phyloP scores from a whole-genome alignment of 768 basidiomycete genomes.

The Gymnopilus junonius region DNA sequence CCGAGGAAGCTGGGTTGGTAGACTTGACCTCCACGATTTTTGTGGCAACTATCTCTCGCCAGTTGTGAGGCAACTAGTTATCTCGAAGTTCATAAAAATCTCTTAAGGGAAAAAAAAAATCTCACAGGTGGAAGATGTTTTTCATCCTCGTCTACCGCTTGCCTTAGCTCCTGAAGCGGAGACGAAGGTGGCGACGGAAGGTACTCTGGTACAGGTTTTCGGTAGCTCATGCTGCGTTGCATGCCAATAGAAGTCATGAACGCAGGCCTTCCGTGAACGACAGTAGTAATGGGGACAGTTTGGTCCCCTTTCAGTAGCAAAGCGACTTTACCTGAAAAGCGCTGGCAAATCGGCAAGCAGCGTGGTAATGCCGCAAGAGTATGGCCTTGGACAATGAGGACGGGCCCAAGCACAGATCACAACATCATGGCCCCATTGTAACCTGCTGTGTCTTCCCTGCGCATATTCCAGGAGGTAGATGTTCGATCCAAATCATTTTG shows the following conservation, averaged over 20 bases:
- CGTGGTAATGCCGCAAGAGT: background rate
- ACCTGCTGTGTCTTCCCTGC: background rate
- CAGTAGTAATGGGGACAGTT: background rate
- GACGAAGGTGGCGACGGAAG: slow-evolving; percentile 58
- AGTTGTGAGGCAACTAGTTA: slow-evolving; percentile 37
- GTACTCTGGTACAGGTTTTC: slow-evolving; percentile 73
- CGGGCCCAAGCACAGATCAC: slow-evolving; percentile 2
- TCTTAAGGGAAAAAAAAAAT: background rate
- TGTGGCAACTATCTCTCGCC: slow-evolving; percentile 34
- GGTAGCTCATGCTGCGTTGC: slow-evolving; percentile 59
- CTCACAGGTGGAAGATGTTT: slow-evolving; percentile 20
- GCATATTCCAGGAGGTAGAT: background rate
- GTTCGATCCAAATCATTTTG: background rate
- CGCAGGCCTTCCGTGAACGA: background rate
- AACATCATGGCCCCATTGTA: background rate
- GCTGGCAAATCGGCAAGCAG: background rate
- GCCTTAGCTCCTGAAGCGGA: slow-evolving; percentile 7
- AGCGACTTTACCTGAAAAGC: background rate
- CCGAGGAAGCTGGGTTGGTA: background rate
- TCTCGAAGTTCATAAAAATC: background rate
- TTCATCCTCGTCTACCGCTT: background rate
- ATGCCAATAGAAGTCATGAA: slow-evolving; percentile 21
- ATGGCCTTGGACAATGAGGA: background rate
- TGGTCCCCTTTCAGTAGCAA: background rate
- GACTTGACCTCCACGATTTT: background rate